phyloP scores from a whole-genome alignment of 768 basidiomycete genomes.

The Leccinum aurantiacum region DNA sequence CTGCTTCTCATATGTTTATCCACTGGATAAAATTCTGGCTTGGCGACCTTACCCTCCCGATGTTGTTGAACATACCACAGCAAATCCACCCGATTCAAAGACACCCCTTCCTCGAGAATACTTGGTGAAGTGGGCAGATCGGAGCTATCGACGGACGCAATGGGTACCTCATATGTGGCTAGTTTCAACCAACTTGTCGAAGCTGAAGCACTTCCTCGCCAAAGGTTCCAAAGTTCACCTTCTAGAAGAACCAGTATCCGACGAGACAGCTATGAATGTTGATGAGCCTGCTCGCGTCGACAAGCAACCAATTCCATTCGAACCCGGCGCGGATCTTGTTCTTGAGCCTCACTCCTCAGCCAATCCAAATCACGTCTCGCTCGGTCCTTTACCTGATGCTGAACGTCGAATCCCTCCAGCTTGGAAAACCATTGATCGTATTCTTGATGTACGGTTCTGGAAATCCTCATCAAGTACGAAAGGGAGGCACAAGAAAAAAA shows the following conservation, averaged over 20 bases:
- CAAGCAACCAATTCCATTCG: slow-evolving; percentile 36
- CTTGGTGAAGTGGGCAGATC: slow-evolving; percentile 82
- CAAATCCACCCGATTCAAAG: slow-evolving; percentile 52
- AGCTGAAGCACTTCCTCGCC: slow-evolving; percentile 74
- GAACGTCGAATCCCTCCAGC: slow-evolving; percentile 67
- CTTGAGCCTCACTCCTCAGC: slow-evolving; percentile 30
- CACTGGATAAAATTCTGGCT: slow-evolving; percentile 82
- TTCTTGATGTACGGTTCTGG: slow-evolving; percentile 79
- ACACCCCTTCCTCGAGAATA: slow-evolving; percentile 80
- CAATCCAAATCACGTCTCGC: slow-evolving; percentile 31
- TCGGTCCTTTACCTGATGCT: slow-evolving; percentile 62
- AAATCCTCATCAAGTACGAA: slow-evolving; percentile 32
- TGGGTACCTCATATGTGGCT: slow-evolving; percentile 98
- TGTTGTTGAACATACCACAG: slow-evolving; percentile 51
- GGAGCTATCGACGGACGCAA: slow-evolving; percentile 74
- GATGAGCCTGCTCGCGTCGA: slow-evolving; percentile 26
- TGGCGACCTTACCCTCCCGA: slow-evolving; percentile 82
- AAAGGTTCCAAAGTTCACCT: slow-evolving; percentile 70
- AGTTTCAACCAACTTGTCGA: slow-evolving; percentile 57
- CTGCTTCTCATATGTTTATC: slow-evolving; percentile 69
- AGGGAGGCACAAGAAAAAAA: slow-evolving; percentile 23
- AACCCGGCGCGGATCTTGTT: slow-evolving; percentile 39
- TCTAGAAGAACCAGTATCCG: slow-evolving; percentile 45
- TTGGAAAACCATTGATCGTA: slow-evolving; percentile 92
- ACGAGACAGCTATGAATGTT: slow-evolving; percentile 26